Conservation (phyloP, 140 eudicot species). For the Stevia rebaudiana region DNA sequence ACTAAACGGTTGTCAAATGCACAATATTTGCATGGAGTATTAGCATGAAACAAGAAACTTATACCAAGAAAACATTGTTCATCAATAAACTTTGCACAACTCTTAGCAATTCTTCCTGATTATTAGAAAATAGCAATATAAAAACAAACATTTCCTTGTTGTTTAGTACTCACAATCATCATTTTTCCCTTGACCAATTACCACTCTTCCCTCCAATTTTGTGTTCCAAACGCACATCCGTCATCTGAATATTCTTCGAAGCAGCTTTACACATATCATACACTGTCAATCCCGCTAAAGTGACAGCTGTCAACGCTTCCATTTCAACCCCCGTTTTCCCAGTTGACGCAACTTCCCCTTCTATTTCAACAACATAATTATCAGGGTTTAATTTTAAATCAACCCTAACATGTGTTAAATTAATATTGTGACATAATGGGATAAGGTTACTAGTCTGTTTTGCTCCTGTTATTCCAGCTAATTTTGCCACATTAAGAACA, state of each 20-base stretch:
- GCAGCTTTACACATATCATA: constrained; percentile 99
- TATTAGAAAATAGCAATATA: not conserved
- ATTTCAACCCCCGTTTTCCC: constrained; percentile 94
- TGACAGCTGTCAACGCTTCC: constrained; percentile 97
- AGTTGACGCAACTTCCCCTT: constrained; percentile 70
- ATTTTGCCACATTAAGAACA: constrained; percentile 73
- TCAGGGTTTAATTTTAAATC: constrained; percentile 48
- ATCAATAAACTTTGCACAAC: not conserved
- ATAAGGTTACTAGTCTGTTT: constrained; percentile 82
- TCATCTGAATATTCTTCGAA: constrained; percentile 69
- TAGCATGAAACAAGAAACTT: not conserved
- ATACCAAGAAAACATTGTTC: not conserved
- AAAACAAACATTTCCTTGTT: not conserved
- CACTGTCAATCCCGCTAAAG: constrained; percentile 79
- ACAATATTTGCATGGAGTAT: no score
- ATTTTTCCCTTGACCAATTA: constrained; percentile 62
- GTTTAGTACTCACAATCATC: constrained; percentile 13
- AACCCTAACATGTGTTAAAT: constrained; percentile 52
- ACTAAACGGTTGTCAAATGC: no score
- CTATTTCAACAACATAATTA: constrained; percentile 54
- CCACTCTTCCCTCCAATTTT: constrained; percentile 95
- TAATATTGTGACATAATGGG: constrained; percentile 81
- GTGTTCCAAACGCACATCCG: constrained; percentile 56
- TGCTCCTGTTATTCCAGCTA: constrained; percentile 80
- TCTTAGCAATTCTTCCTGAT: no score